These are phyloP conservation scores for Allium fistulosum DNA, from an alignment of 106 monocot species.

Conservation along the genomic window DNA sequence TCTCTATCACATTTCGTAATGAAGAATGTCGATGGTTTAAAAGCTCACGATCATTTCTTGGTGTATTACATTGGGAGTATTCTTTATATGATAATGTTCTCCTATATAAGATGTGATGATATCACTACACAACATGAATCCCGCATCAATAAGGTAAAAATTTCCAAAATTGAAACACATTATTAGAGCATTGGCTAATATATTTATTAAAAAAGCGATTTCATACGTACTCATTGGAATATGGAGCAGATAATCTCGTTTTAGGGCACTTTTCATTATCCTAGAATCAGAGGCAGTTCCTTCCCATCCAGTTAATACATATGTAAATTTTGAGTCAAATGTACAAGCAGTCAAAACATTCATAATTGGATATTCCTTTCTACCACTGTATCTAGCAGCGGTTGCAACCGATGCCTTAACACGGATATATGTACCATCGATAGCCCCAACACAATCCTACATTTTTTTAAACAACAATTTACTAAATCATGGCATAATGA, in stretches of 20 bases:
- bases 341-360: neutral
- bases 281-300: neutral
- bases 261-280: conserved; percentile 3
- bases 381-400: neutral
- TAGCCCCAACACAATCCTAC: neutral
- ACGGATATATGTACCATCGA: neutral
- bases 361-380: neutral
- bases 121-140: neutral
- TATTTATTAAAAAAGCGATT: neutral
- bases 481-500: neutral
- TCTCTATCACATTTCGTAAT: neutral
- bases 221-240: neutral
- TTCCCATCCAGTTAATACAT: conserved; percentile 1
- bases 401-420: neutral
- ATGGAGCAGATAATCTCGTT: neutral
- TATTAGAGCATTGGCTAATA: neutral
- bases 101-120: neutral
- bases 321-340: neutral
- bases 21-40: neutral
- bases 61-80: neutral
- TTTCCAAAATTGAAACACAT: neutral
- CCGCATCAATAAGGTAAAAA: neutral
- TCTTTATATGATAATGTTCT: neutral
- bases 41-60: neutral
- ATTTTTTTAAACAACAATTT: neutral